These are phyloP conservation scores for Skeletonema potamos DNA, from an alignment of 108 stramenopile genomes.

Conservation along the genomic window DNA sequence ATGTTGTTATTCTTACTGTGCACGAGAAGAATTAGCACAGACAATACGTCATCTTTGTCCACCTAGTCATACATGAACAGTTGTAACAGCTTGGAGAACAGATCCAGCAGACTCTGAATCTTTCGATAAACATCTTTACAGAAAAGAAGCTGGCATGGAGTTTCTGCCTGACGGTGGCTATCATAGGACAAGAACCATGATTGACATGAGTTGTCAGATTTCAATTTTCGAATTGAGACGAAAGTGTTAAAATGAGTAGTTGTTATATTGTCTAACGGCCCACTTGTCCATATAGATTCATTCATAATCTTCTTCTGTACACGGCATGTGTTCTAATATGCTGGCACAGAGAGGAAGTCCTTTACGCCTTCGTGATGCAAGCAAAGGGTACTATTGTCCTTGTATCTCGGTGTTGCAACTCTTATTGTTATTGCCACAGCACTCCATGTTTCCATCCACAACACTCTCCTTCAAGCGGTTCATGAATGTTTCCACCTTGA, in stretches of 20 bases:
- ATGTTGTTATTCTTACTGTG: conserved; percentile 30
- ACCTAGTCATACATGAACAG: conserved; percentile 4
- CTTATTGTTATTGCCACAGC: not conserved
- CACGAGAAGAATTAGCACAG: conserved; percentile 12
- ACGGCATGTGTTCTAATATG: too few species aligned
- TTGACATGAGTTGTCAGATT: conserved; percentile 14
- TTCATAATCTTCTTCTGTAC: too few species aligned
- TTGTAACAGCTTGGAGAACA: conserved; percentile 18
- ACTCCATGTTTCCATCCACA: not conserved
- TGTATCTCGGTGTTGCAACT: not conserved
- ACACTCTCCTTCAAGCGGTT: not conserved
- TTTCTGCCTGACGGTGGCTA: conserved; percentile 18
- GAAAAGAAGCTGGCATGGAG: conserved; percentile 15
- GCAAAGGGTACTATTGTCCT: not conserved
- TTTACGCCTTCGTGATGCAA: too few species aligned
- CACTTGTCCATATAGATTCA: not conserved
- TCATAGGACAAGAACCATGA: conserved; percentile 14
- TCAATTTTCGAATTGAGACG: conserved; percentile 22
- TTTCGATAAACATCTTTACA: conserved; percentile 19
- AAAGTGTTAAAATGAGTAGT: conserved; percentile 1
- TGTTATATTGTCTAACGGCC: not conserved
- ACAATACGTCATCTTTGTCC: conserved; percentile 19
- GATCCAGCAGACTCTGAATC: conserved; percentile 9
- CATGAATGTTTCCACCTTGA: not conserved
- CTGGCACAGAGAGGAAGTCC: too few species aligned